phyloP scores from a whole-genome alignment of 371 early-diverging fungal species.

The Mortierella sp. region DNA sequence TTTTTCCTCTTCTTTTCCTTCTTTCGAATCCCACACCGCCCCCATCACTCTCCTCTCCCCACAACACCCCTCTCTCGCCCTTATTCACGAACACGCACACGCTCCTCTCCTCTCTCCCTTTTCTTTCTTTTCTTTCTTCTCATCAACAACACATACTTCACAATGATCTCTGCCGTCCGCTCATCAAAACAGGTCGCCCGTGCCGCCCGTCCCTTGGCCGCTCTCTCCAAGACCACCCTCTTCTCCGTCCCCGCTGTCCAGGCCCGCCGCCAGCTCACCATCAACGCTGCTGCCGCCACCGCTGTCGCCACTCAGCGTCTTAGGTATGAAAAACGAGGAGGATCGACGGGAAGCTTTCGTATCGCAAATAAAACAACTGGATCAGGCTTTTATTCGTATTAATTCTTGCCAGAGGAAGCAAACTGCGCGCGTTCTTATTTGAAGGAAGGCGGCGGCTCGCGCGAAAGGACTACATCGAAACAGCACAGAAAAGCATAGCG shows the following conservation, averaged over 20 bases:
- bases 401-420: neutral
- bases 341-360: neutral
- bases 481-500: neutral
- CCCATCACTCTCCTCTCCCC: conserved; percentile 3
- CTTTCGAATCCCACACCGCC: neutral
- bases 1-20: neutral
- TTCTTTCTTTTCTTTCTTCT: conserved; percentile 2
- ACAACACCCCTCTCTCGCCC: neutral
- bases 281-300: conserved; percentile 48
- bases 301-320: conserved; percentile 49
- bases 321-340: conserved; percentile 23
- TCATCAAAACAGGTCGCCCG: conserved; percentile 52
- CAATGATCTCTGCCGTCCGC: conserved; percentile 58
- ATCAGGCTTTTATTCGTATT: neutral
- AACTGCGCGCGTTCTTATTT: neutral
- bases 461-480: neutral
- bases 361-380: neutral
- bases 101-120: neutral
- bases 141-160: conserved; percentile 17
- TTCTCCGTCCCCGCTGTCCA: conserved; percentile 33
- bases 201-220: conserved; percentile 49
- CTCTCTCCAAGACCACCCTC: conserved; percentile 34
- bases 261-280: conserved; percentile 49
- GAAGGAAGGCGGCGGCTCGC: neutral
- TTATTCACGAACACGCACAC: conserved; percentile 1